Conservation (phyloP, 1,284 basidiomycete genomes). For the Cystobasidiaceae sp. region DNA sequence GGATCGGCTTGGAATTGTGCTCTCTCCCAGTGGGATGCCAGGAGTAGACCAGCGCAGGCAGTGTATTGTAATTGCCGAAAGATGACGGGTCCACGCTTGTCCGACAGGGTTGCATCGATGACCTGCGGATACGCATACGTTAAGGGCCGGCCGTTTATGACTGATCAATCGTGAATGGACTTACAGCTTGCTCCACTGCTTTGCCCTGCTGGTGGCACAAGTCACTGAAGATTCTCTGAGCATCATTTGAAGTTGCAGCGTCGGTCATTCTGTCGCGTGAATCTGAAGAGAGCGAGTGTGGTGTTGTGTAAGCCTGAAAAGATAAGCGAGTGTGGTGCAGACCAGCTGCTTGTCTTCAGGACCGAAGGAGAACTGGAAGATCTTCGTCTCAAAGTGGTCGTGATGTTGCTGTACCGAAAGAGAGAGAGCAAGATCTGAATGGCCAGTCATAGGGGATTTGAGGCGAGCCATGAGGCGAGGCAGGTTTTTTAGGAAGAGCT, state of each 20-base stretch:
- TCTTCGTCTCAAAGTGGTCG: too few species aligned
- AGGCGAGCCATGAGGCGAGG: not conserved
- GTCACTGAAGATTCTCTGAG: constrained; percentile 2
- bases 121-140: not conserved
- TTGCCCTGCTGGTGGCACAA: not conserved
- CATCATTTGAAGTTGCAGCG: not conserved
- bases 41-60: not conserved
- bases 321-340: too few species aligned
- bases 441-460: too few species aligned
- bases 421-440: too few species aligned
- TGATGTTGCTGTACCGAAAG: too few species aligned
- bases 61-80: not conserved
- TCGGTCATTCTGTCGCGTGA: not conserved
- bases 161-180: too few species aligned
- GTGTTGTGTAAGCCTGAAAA: too few species aligned
- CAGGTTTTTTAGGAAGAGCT: not conserved
- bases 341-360: too few species aligned
- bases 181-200: not conserved
- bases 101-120: not conserved
- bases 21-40: not conserved
- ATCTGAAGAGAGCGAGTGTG: not conserved
- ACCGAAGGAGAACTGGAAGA: too few species aligned
- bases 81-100: not conserved
- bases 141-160: too few species aligned
- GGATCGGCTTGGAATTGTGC: not conserved